Conservation (phyloP, 371 early-diverging fungal genomes). For the Furculomyces boomerangus region DNA sequence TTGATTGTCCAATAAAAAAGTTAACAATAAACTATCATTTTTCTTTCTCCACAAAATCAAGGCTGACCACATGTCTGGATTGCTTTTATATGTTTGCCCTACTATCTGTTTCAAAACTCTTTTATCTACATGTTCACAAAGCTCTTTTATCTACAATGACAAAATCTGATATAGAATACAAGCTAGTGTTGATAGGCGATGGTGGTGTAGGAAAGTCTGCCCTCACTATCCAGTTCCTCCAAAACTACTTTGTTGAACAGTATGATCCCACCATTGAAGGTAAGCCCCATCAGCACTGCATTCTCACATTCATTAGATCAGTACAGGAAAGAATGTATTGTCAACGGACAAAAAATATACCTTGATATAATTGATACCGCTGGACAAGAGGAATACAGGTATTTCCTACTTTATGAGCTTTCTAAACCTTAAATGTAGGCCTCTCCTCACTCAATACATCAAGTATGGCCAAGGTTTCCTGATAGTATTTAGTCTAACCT, state of each 20-base stretch:
- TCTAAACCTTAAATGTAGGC: conserved; percentile 12
- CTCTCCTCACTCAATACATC: conserved; percentile 67
- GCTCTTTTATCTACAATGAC: neutral
- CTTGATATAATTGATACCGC: conserved; percentile 91
- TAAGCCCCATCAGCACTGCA: conserved; percentile 5
- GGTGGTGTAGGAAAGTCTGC: conserved; percentile 65
- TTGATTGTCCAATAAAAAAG: no score
- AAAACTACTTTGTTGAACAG: conserved; percentile 76
- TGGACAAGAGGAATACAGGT: conserved; percentile 77
- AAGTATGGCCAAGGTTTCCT: conserved; percentile 78
- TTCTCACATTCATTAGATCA: conserved; percentile 32
- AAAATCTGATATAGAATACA: conserved; percentile 10
- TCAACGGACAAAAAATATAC: conserved; percentile 63
- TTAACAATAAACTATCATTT: no score
- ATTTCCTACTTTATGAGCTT: conserved; percentile 1
- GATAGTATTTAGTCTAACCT: conserved; percentile 57
- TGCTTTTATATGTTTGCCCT: no score
- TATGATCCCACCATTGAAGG: conserved; percentile 90
- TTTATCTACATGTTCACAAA: no score
- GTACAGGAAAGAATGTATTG: conserved; percentile 71
- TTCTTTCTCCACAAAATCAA: no score
- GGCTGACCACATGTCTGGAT: no score
- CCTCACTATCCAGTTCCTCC: conserved; percentile 77
- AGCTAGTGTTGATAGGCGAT: conserved; percentile 23
- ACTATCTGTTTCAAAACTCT: no score